phyloP scores from a whole-genome alignment of 148 eudicot genomes.

The Linanthus parryae region DNA sequence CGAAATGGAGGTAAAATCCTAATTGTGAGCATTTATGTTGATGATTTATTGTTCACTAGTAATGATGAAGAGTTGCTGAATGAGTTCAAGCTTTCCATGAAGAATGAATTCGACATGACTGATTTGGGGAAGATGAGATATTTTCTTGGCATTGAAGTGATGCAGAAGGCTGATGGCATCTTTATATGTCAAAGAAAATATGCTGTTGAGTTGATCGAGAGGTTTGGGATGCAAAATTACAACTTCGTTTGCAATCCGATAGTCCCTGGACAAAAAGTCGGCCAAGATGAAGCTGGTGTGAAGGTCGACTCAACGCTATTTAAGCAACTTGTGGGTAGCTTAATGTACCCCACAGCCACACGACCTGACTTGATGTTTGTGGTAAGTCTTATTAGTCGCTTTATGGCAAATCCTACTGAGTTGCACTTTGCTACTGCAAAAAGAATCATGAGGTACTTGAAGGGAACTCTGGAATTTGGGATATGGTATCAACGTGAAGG shows the following conservation, averaged over 20 bases:
- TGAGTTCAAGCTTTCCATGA: conserved; percentile 4
- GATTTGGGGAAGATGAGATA: no score
- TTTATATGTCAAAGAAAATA: conserved; percentile 7
- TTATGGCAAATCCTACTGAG: no score
- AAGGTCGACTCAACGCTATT: no score
- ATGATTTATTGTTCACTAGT: conserved; percentile 12
- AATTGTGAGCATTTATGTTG: conserved; percentile 8
- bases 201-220: neutral
- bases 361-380: no score
- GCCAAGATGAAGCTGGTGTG: no score
- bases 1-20: neutral
- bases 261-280: no score
- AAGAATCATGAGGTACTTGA: no score
- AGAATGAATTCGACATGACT: neutral
- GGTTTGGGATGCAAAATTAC: conserved; percentile 7
- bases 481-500: conserved; percentile 2
- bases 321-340: no score
- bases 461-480: neutral
- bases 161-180: conserved; percentile 3
- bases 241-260: no score
- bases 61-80: conserved; percentile 1
- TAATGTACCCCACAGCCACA: no score
- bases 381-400: no score
- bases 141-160: conserved; percentile 9
- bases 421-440: no score